Evolutionary conservation across 2,329 filamentous ascomycete species (phyloP).

Genomic region (Magnaporthiopsis incrustans): DNA sequence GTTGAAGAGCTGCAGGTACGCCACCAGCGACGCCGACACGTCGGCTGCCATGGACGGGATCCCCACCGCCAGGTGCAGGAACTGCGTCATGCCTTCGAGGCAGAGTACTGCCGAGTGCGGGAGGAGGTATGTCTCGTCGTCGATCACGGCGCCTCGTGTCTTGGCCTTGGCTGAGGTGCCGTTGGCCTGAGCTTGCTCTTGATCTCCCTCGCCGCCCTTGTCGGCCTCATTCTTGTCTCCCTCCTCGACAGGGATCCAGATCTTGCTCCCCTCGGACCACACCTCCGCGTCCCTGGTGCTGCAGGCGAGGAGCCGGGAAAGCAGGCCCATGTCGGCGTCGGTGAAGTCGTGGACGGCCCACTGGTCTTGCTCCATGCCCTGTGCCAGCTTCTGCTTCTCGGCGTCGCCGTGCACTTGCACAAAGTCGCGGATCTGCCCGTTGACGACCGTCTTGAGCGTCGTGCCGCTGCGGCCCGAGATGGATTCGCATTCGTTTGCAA

Average conservation of each 20-base stretch:
- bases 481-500: constrained; percentile 80
- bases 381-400: constrained; percentile 67
- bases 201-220: background rate
- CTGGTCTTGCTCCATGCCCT: constrained; percentile 70
- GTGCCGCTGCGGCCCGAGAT: constrained; percentile 73
- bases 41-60: constrained; percentile 87
- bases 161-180: constrained; percentile 44
- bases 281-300: constrained; percentile 62
- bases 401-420: constrained; percentile 62
- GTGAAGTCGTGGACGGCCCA: constrained; percentile 74
- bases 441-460: constrained; percentile 69
- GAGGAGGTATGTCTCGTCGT: constrained; percentile 77
- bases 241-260: constrained; percentile 43
- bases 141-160: constrained; percentile 65
- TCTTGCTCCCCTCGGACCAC: constrained; percentile 55
- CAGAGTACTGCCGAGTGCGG: constrained; percentile 77
- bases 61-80: constrained; percentile 72
- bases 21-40: constrained; percentile 68
- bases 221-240: background rate
- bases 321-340: constrained; percentile 48
- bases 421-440: constrained; percentile 74
- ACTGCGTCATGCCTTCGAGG: constrained; percentile 71
- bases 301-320: constrained; percentile 58
- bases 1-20: constrained; percentile 90
- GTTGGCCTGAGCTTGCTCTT: background rate